These are phyloP conservation scores for Raphanus hybrid DNA, from an alignment of 441 rosid genomes.

Conservation along the genomic window DNA sequence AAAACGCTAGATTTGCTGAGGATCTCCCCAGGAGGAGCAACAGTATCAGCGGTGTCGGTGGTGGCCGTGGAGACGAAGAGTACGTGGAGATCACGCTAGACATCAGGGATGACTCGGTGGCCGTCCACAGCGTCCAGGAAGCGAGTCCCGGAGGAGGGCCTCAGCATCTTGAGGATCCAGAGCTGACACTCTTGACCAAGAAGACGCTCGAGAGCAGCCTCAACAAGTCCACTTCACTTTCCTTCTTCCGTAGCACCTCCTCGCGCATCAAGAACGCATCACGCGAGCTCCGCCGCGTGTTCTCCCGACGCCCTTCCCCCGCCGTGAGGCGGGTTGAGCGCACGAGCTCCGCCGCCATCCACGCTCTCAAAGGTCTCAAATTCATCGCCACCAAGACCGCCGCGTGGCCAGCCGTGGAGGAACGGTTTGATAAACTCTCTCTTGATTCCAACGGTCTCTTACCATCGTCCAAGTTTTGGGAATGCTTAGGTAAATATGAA, in stretches of 20 bases:
- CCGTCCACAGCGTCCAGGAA: slow-evolving; percentile 78
- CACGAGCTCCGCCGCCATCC: slow-evolving; percentile 73
- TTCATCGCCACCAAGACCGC: slow-evolving; percentile 76
- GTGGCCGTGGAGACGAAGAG: slow-evolving; percentile 45
- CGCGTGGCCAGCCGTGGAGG: slow-evolving; percentile 80
- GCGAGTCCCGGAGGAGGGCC: slow-evolving; percentile 45
- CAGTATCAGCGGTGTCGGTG: slow-evolving; percentile 22
- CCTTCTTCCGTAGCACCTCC: slow-evolving; percentile 68
- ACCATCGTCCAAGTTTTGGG: slow-evolving; percentile 69
- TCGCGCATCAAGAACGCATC: slow-evolving; percentile 68
- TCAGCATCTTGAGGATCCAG: slow-evolving; percentile 53
- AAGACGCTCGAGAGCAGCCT: slow-evolving; percentile 57
- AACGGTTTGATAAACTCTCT: slow-evolving; percentile 73
- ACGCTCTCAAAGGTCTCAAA: slow-evolving; percentile 86
- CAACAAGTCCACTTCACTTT: slow-evolving; percentile 53
- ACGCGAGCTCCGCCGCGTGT: slow-evolving; percentile 72
- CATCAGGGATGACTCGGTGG: slow-evolving; percentile 70
- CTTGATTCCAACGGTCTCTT: slow-evolving; percentile 62
- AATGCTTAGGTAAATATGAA: slow-evolving; percentile 69
- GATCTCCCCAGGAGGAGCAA: slow-evolving; percentile 37
- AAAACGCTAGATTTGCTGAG: slow-evolving; percentile 67
- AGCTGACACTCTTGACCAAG: slow-evolving; percentile 62
- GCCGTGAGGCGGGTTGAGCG: slow-evolving; percentile 60
- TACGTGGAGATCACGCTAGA: slow-evolving; percentile 84
- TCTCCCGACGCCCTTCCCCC: slow-evolving; percentile 54